phyloP scores from a whole-genome alignment of 176 grass and related monocot genomes.

The Eragrostis nindensis region DNA sequence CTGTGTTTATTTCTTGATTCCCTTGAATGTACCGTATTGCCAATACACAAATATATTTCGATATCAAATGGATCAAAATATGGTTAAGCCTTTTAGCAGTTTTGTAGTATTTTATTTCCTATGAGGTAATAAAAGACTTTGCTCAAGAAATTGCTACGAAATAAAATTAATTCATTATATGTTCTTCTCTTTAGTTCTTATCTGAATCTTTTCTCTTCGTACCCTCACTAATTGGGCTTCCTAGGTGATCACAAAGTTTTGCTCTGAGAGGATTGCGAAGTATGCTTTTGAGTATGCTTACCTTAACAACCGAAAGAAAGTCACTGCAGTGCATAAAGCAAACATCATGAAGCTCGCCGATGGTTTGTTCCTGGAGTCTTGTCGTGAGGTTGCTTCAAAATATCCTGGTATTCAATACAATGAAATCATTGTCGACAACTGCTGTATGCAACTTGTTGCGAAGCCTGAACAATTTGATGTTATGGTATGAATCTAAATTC shows the following conservation, averaged over 20 bases:
- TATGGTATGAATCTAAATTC: constrained; percentile 62
- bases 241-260: constrained; percentile 99
- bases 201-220: constrained; percentile 37
- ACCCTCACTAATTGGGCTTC: constrained; percentile 50
- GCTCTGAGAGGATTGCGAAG: constrained; percentile 88
- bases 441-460: constrained; percentile 97
- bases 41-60: not conserved
- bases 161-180: not conserved
- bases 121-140: not conserved
- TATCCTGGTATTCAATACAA: constrained; percentile 93
- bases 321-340: constrained; percentile 96
- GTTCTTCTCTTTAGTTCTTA: constrained; percentile 20
- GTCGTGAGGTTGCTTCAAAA: constrained; percentile 85
- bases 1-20: not conserved
- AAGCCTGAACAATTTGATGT: constrained; percentile 96
- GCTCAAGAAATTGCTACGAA: not conserved
- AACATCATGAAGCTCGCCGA: constrained; percentile 99
- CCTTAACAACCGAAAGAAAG: constrained; percentile 95
- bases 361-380: constrained; percentile 96
- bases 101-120: not conserved
- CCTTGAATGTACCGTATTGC: not conserved
- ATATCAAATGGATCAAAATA: not conserved
- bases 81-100: not conserved
- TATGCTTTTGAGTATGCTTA: constrained; percentile 98
- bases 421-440: constrained; percentile 96